phyloP scores from a whole-genome alignment of 208 protist species.

The Trypanosoma brucei region DNA sequence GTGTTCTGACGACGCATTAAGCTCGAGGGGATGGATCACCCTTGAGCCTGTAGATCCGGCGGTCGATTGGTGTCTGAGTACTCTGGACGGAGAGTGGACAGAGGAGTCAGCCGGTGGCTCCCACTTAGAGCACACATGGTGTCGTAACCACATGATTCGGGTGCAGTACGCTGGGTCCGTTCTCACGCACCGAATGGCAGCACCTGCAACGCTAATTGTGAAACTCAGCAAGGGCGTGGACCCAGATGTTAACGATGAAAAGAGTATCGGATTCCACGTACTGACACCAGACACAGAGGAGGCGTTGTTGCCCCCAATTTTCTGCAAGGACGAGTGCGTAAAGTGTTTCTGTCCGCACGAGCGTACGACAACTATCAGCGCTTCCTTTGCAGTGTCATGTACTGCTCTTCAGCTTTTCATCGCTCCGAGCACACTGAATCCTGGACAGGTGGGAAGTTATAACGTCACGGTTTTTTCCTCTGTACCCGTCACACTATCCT shows the following conservation, averaged over 20 bases:
- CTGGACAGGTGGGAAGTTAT: conserved; percentile 51
- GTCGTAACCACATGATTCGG: conserved; percentile 57
- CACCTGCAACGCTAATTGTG: conserved; percentile 40
- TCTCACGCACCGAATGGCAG: conserved; percentile 23
- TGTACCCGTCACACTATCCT: conserved; percentile 33
- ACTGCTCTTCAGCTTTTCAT: conserved; percentile 54
- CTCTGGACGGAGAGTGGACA: conserved; percentile 50
- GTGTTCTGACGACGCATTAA: conserved; percentile 24
- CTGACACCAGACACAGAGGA: conserved; percentile 34
- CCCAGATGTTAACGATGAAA: conserved; percentile 63
- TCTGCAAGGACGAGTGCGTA: conserved; percentile 37
- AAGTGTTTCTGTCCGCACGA: conserved; percentile 31
- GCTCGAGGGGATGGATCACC: conserved; percentile 60
- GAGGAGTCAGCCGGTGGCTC: conserved; percentile 35
- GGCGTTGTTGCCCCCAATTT: conserved; percentile 33
- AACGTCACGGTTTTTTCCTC: conserved; percentile 67
- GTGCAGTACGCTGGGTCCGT: conserved; percentile 27
- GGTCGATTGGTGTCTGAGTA: conserved; percentile 65
- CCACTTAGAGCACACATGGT: conserved; percentile 43
- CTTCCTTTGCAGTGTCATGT: conserved; percentile 34
- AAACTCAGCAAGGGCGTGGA: conserved; percentile 62
- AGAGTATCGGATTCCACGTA: conserved; percentile 67
- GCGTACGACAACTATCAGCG: conserved; percentile 31
- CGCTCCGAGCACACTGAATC: conserved; percentile 51
- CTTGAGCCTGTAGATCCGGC: conserved; percentile 52